Percentiles rank a stretch among this genome's conserved stretches.
Evolutionary conservation across 495 filamentous ascomycete species (phyloP).

Genomic region (Glarea lozoyensis): DNA sequence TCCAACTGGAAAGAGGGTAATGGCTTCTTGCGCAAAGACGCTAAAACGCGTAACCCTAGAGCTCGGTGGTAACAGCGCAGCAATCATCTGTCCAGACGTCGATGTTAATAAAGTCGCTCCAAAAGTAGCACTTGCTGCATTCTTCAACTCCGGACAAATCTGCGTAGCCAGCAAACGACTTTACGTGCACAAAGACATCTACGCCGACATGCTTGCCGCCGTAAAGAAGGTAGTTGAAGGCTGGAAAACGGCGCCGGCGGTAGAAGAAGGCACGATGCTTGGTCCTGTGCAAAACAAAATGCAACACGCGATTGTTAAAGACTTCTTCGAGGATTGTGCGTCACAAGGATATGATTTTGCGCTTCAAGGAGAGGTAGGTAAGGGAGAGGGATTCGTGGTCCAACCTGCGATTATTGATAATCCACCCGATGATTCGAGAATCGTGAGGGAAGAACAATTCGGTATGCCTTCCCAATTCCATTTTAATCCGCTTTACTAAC

Average conservation of each 20-base stretch:
- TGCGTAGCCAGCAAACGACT: constrained; percentile 52
- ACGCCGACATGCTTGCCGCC: constrained; percentile 38
- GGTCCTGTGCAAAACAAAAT: constrained; percentile 46
- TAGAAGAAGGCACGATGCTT: constrained; percentile 18
- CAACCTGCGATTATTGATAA: constrained; percentile 49
- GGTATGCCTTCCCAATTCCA: constrained; percentile 14
- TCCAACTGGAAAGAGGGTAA: constrained; percentile 44
- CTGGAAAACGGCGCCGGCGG: constrained; percentile 22
- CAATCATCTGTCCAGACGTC: constrained; percentile 49
- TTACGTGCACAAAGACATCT: constrained; percentile 50
- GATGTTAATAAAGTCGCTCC: constrained; percentile 45
- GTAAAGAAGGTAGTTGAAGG: constrained; percentile 37
- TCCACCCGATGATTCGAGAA: constrained; percentile 40
- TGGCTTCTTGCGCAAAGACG: constrained; percentile 38
- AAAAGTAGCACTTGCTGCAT: constrained; percentile 39
- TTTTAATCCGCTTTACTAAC: neutral
- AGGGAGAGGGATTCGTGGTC: constrained; percentile 29
- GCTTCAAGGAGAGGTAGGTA: constrained; percentile 29
- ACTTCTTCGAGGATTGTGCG: constrained; percentile 33
- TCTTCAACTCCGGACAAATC: constrained; percentile 45
- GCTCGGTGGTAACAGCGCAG: constrained; percentile 51
- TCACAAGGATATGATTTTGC: constrained; percentile 31
- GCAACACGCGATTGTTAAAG: constrained; percentile 37
- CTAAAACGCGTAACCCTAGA: constrained; percentile 51
- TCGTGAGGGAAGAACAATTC: constrained; percentile 40